Evolutionary conservation across 2,329 filamentous ascomycete genomes (phyloP).

Genomic region (Cladosporium austrohemisphaericum): DNA sequence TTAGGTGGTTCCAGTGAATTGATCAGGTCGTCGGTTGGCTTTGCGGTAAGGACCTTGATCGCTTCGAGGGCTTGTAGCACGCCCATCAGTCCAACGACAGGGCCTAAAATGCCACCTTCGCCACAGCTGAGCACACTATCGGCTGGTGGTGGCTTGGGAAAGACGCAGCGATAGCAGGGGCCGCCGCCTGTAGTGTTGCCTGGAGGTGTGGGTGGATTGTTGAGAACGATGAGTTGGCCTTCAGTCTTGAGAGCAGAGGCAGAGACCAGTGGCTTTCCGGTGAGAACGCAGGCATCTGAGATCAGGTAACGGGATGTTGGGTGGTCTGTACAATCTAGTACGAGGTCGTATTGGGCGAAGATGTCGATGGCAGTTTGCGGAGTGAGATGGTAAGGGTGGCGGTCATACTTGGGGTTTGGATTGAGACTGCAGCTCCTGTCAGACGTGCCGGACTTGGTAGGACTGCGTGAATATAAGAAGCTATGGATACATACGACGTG

Average conservation of each 20-base stretch:
- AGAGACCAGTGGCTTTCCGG: slow-evolving; percentile 76
- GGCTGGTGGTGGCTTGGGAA: slow-evolving; percentile 79
- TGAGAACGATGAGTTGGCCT: slow-evolving; percentile 84
- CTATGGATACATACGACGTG: slow-evolving; percentile 38
- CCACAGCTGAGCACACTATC: slow-evolving; percentile 81
- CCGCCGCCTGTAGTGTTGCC: slow-evolving; percentile 63
- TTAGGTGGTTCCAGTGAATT: slow-evolving; percentile 24
- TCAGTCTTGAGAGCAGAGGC: slow-evolving; percentile 86
- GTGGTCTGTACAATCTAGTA: slow-evolving; percentile 94
- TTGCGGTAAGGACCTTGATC: slow-evolving; percentile 70
- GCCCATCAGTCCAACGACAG: slow-evolving; percentile 90
- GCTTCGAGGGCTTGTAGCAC: slow-evolving; percentile 86
- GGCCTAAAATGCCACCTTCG: slow-evolving; percentile 87
- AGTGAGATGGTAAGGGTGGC: slow-evolving; percentile 62
- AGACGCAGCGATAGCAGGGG: slow-evolving; percentile 92
- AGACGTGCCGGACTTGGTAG: not conserved
- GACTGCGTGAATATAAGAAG: not conserved
- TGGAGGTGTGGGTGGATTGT: slow-evolving; percentile 65
- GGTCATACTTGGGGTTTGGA: slow-evolving; percentile 61
- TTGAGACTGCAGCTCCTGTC: slow-evolving; percentile 57
- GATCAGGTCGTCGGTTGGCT: slow-evolving; percentile 18
- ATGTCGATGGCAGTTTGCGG: slow-evolving; percentile 64
- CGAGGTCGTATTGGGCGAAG: slow-evolving; percentile 69
- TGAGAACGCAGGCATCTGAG: slow-evolving; percentile 80
- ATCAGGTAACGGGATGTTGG: slow-evolving; percentile 89